Percentiles rank a stretch among this genome's conserved stretches.
These are phyloP conservation scores for Bonia amplexicaulis DNA, from an alignment of 176 grass and related monocot genomes.

Conservation along the genomic window DNA sequence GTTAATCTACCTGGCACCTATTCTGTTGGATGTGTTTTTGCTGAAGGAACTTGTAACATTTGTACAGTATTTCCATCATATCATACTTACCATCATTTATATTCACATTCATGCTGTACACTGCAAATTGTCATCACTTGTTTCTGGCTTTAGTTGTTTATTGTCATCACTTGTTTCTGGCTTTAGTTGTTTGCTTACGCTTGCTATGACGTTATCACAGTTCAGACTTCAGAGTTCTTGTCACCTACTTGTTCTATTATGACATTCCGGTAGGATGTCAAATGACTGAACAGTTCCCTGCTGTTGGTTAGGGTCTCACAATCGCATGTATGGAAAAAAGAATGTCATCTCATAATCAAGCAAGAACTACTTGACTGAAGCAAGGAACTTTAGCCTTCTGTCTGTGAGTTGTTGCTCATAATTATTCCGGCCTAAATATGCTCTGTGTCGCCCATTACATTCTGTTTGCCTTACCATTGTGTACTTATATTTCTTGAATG, in stretches of 20 bases:
- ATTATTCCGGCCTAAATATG: background rate
- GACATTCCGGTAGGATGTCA: background rate
- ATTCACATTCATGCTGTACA: background rate
- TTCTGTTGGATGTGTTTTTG: background rate
- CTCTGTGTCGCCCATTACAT: background rate
- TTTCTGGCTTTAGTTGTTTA: background rate
- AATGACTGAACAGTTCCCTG: background rate
- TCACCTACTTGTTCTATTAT: background rate
- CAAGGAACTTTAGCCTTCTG: background rate
- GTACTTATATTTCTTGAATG: background rate
- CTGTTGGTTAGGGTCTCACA: background rate
- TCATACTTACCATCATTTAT: background rate
- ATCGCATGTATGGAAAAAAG: background rate
- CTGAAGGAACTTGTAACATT: too few species aligned
- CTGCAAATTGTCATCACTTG: background rate
- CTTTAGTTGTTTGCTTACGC: background rate
- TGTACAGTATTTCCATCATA: background rate
- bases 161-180: too few species aligned
- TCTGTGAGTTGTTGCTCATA: background rate
- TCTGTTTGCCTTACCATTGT: background rate
- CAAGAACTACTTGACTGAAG: background rate
- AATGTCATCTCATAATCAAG: background rate
- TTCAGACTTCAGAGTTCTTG: background rate
- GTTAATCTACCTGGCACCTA: background rate
- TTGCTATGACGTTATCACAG: background rate